A percentile compares a stretch with the other conserved stretches of the same genome.
These are phyloP conservation scores for Termitomyces sp. DNA, from an alignment of 768 basidiomycete genomes.

Conservation along the genomic window DNA sequence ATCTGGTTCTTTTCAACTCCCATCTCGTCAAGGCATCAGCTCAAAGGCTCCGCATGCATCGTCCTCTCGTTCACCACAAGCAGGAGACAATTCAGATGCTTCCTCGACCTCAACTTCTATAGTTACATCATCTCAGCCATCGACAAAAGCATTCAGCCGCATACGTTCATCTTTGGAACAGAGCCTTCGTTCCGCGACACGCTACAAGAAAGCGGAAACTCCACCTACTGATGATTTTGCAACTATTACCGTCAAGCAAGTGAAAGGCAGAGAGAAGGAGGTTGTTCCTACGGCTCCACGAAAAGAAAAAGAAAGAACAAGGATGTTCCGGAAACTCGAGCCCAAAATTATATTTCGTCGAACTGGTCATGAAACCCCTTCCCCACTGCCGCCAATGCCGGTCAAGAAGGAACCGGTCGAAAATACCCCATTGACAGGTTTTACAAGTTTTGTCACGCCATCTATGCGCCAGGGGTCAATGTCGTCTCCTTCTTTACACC, in stretches of 20 bases:
- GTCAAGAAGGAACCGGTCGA: slow-evolving; percentile 24
- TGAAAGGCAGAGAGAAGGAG: slow-evolving; percentile 42
- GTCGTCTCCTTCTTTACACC: slow-evolving; percentile 72
- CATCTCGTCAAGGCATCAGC: slow-evolving; percentile 36
- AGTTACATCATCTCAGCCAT: slow-evolving; percentile 32
- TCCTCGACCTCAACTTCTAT: slow-evolving; percentile 11
- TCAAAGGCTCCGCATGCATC: slow-evolving; percentile 33
- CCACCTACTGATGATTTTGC: slow-evolving; percentile 40
- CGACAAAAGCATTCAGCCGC: slow-evolving; percentile 56
- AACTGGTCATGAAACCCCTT: slow-evolving; percentile 35
- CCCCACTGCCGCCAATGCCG: slow-evolving; percentile 37
- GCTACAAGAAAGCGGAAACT: slow-evolving; percentile 44
- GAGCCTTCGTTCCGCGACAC: slow-evolving; percentile 59
- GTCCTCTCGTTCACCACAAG: slow-evolving; percentile 38
- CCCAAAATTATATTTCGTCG: slow-evolving; percentile 51
- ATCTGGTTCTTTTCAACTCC: slow-evolving; percentile 44
- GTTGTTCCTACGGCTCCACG: slow-evolving; percentile 3
- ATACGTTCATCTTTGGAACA: slow-evolving; percentile 67
- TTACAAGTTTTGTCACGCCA: slow-evolving; percentile 59
- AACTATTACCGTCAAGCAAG: slow-evolving; percentile 38
- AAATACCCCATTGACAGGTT: slow-evolving; percentile 47
- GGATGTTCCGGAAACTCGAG: slow-evolving; percentile 44
- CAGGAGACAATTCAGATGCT: slow-evolving; percentile 29
- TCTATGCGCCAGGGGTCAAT: slow-evolving; percentile 68
- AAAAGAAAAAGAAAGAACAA: slow-evolving; percentile 38